phyloP scores from a whole-genome alignment of 2,329 filamentous ascomycete genomes.

The Fusarium nodosum region DNA sequence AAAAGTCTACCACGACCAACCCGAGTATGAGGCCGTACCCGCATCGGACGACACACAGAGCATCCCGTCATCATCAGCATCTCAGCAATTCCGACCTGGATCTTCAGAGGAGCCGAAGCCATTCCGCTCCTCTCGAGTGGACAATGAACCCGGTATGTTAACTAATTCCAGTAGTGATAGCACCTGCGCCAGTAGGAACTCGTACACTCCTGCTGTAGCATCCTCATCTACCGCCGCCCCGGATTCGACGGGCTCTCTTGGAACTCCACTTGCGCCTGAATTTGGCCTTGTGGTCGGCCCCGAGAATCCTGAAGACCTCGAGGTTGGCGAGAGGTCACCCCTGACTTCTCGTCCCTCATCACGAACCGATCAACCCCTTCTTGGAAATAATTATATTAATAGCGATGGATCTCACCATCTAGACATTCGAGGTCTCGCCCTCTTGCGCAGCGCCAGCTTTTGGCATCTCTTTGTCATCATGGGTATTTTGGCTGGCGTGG shows the following conservation, averaged over 20 bases:
- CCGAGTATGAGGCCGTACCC: conserved; percentile 71
- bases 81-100: conserved; percentile 59
- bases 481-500: conserved; percentile 91
- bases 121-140: conserved; percentile 55
- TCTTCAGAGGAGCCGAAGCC: conserved; percentile 59
- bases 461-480: conserved; percentile 92
- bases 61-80: conserved; percentile 30
- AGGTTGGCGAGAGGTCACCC: conserved; percentile 82
- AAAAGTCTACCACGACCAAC: conserved; percentile 72
- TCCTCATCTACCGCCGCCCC: conserved; percentile 38
- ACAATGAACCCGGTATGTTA: conserved; percentile 77
- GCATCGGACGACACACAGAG: conserved; percentile 41
- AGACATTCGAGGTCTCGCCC: conserved; percentile 89
- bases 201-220: conserved; percentile 38
- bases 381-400: conserved; percentile 74
- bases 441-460: conserved; percentile 82
- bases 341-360: conserved; percentile 77
- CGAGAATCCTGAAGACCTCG: conserved; percentile 54
- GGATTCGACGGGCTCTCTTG: conserved; percentile 44
- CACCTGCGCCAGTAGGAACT: conserved; percentile 50
- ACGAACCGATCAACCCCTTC: conserved; percentile 64
- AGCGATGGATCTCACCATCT: conserved; percentile 80
- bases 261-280: conserved; percentile 48
- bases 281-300: conserved; percentile 47
- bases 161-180: conserved; percentile 50